Conservation (phyloP, 306 rosid species). For the Quercus agrifolia region DNA sequence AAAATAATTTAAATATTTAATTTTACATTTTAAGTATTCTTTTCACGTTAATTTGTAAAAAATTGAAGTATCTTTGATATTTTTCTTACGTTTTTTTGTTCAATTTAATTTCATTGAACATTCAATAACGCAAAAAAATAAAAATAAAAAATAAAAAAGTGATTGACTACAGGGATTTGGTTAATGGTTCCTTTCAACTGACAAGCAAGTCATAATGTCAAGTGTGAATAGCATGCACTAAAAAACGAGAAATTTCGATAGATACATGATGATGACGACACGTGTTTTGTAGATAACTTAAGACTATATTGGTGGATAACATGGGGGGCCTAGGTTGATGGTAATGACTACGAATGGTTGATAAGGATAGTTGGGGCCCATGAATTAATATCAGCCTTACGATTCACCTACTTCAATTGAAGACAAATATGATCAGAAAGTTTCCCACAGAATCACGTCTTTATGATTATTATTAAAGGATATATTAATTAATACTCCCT, state of each 20-base stretch:
- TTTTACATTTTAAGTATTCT: too few species aligned
- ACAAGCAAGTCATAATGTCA: too few species aligned
- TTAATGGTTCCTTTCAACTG: too few species aligned
- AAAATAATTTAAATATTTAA: too few species aligned
- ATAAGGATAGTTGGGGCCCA: conserved; percentile 24
- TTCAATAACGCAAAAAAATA: too few species aligned
- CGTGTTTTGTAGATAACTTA: conserved; percentile 11
- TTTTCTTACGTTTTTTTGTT: too few species aligned
- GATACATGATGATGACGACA: not conserved
- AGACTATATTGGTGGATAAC: conserved; percentile 6
- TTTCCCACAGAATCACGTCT: not conserved
- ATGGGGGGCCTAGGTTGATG: conserved; percentile 18
- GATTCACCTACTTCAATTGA: conserved; percentile 20
- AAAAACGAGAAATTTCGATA: not conserved
- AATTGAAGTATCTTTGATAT: too few species aligned
- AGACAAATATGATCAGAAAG: not conserved
- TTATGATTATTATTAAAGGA: not conserved
- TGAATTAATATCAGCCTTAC: conserved; percentile 3
- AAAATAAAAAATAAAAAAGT: too few species aligned
- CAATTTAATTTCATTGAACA: too few species aligned
- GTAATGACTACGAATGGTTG: conserved; percentile 15
- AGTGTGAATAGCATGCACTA: not conserved
- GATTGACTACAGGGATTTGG: too few species aligned
- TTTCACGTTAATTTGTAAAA: too few species aligned
- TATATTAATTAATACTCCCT: not conserved